Evolutionary conservation across 192 early-diverging fungal genomes (phyloP), one percentile per base, ranked within the genome.

Genomic region (Haplosporangium gracile): DNA sequence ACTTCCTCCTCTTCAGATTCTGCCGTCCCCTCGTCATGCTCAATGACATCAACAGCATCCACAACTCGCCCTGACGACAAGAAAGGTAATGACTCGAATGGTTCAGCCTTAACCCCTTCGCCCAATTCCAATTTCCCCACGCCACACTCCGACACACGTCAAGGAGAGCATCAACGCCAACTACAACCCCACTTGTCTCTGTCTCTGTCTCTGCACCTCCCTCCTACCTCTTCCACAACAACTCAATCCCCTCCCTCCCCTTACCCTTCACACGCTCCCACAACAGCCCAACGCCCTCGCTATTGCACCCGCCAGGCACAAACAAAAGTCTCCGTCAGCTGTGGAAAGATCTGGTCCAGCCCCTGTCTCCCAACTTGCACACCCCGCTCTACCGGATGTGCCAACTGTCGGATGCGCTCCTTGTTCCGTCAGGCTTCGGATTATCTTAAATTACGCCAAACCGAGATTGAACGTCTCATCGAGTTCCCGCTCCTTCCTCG

Each of bases 341-440:
- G 74, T 72, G 82, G 74, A 5, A 75, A 76, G 11, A 32, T 75
- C 9, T 85, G 82, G 82, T 39, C 11, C 0, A 68, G 49, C 15
- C 53, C 34, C 26, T 85, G 82, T 55, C 49, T 76, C 45, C 69
- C 55, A 2, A 24, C 57, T 16, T 75, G 84, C 70, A 29, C 2
- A 8, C 24, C 40, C 3, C n/a, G 60, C 13, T 29, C 26, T 4
- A 65, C 36, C 6, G 57, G 53, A 0, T 86, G 84, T 47, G 69
- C 70, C 57, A 86, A 86, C 42, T 86, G 84, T 42, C 29, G 65
- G 20, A 86, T 81, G 84, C 78, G 75, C 4, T 70, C 55, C 0
- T 34, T 86, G 0, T 81, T 86, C 70, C 26, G 43, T 9, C 57
- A 49, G 9, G 69, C 79, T 26, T 72, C 84, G 13, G 38, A 65